Evolutionary conservation across 257 asterid genomes (phyloP), one percentile per base, ranked within the genome.

Genomic region (Plectranthus barbatus): DNA sequence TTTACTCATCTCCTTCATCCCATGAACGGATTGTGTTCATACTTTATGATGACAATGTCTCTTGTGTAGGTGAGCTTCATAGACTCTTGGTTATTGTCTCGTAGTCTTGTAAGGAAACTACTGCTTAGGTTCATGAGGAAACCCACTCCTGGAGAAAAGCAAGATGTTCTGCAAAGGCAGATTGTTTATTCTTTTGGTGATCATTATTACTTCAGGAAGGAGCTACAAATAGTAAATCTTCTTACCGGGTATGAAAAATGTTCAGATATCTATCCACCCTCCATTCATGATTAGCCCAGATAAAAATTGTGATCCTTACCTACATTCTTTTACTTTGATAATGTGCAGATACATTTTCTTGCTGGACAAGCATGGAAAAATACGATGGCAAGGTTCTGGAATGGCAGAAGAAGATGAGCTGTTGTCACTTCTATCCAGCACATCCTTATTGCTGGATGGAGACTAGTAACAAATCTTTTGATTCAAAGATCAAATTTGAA

Each of bases 381-480:
- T 93, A 62, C 74, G 99, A 66, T 93, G 99, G 99, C 95, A 87
- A 65, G 95, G 92, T 55, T 78, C 34, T 66, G 99, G 99, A 51
- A 23, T 44, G 50, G 96, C 96, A 19, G 78, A 94, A n/a, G 77
- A 75, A 53, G 99, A 87, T 10, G 99, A 93, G 82, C n/a, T 87
- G 68, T 66, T 75, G 1, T 87, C 95, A 3, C 91, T 93, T 40
- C 41, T 84, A 63, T 74, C 83, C 39, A 90, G 97, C 76, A 77
- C 99, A 29, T 71, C 94, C 41, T 49, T 72, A 60, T 71, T 93
- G 76, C 81, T 90, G 66, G 77, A 82, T 60, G 90, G 82, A 79
- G 71, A 78, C 45, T 69, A 13, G 62, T 33, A 55, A 69, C 51
- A 46, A 52, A 23, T 0, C 42, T 31, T 55, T 18, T 19, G 26